Percentiles rank a stretch among this genome's conserved stretches.
These are phyloP conservation scores for Acer campestre DNA, from an alignment of 345 rosid genomes.

Conservation along the genomic window DNA sequence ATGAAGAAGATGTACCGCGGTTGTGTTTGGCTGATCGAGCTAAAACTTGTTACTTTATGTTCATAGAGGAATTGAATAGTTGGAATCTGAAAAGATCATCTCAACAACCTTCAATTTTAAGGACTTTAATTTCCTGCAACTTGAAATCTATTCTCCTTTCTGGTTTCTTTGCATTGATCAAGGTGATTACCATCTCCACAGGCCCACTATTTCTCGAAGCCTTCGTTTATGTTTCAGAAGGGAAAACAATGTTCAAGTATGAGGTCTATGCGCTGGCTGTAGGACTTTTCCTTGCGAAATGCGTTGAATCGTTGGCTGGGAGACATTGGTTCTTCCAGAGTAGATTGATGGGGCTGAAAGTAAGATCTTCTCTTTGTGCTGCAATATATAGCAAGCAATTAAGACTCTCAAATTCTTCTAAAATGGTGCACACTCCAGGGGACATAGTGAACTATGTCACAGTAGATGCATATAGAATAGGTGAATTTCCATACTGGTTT, in stretches of 20 bases:
- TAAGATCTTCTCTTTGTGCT: slow-evolving; percentile 49
- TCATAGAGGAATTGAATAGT: slow-evolving; percentile 23
- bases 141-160: slow-evolving; percentile 42
- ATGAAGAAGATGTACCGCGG: slow-evolving; percentile 46
- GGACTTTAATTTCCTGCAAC: slow-evolving; percentile 34
- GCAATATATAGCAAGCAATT: slow-evolving; percentile 52
- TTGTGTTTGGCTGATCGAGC: slow-evolving; percentile 41
- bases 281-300: slow-evolving; percentile 40
- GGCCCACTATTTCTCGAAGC: slow-evolving; percentile 57
- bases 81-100: slow-evolving; percentile 30
- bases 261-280: slow-evolving; percentile 43
- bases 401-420: slow-evolving; percentile 40
- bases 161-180: slow-evolving; percentile 49
- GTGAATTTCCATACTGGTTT: slow-evolving; percentile 51
- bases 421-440: slow-evolving; percentile 39
- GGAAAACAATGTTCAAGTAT: slow-evolving; percentile 28
- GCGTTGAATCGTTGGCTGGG: slow-evolving; percentile 49
- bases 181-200: slow-evolving; percentile 41
- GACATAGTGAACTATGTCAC: slow-evolving; percentile 48
- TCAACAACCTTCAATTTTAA: slow-evolving; percentile 28
- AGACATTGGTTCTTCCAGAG: slow-evolving; percentile 52
- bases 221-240: slow-evolving; percentile 43
- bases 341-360: slow-evolving; percentile 42
- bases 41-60: slow-evolving; percentile 40
- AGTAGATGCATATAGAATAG: slow-evolving; percentile 48